Evolutionary conservation across 306 rosid species (phyloP), one percentile per base, ranked within the genome.

Genomic region (Quercus ilex): DNA sequence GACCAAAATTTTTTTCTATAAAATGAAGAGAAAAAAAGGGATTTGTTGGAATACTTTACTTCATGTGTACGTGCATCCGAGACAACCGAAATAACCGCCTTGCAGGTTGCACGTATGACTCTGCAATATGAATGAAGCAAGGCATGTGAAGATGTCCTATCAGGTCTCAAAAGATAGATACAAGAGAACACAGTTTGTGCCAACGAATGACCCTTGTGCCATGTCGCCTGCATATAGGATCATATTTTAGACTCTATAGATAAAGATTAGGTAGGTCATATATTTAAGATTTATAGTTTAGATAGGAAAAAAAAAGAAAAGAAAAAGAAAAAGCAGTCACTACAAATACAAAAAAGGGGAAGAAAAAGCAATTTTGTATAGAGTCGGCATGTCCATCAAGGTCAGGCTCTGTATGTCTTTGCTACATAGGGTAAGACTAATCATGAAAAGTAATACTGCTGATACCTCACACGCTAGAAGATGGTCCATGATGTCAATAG

Each of bases 151-250:
- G 91, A 89, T 75, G 96, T 92, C 88, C 99, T 92, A 55, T 92
- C 99, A 46, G 87, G 94, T 82, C 86, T 89, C 55, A 92, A 81
- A 88, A 95, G 98, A 91, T 95, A 95, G 82, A 95, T 88, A 83
- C 99, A 95, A 28, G 99, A 92, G 90, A 91, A 95, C 83, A 95
- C 94, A 78, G 99, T 95, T 82, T 95, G 99, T 33, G 97, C 97
- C 91, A 95, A 83, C 65, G 99, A 91, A 83, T 95, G 99, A 83
- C 99, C 99, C 92, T 87, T 91, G 92, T 95, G 99, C 99, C 99
- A 95, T 84, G 99, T 95, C 25, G 98, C 99, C 99, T 95, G 97
- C 86, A 85, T 31, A 63, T 77, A 76, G 84, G 76, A 83, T 63
- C 63, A 46, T 55, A 79, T 21, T 68, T 85, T 85, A 75, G 79